Percentiles rank a stretch among this genome's conserved stretches.
Evolutionary conservation across 495 filamentous ascomycete species (phyloP).

Genomic region (Cudoniella acicularis): DNA sequence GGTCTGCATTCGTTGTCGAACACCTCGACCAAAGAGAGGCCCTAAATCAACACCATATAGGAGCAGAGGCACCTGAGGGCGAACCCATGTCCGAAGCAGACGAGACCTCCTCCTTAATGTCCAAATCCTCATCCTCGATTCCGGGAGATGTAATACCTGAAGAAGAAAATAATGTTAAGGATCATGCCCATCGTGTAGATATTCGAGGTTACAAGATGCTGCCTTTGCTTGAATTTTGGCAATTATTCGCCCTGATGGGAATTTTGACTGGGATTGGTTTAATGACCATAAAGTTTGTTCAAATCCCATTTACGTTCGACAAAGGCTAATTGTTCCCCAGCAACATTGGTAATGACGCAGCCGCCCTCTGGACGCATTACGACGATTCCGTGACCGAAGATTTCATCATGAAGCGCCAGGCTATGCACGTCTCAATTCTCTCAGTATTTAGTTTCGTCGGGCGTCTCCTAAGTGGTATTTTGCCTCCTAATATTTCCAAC

Average conservation of each 20-base stretch:
- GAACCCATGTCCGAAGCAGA: conserved; percentile 42
- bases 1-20: conserved; percentile 38
- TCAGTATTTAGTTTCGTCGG: conserved; percentile 82
- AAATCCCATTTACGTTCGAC: too few species aligned
- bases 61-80: conserved; percentile 24
- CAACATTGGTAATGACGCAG: conserved; percentile 93
- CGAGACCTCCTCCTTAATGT: conserved; percentile 81
- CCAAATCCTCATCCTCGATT: conserved; percentile 50
- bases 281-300: conserved; percentile 96
- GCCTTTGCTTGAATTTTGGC: conserved; percentile 79
- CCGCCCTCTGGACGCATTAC: conserved; percentile 73
- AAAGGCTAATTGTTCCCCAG: conserved; percentile 49
- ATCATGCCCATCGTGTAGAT: conserved; percentile 74
- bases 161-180: conserved; percentile 34
- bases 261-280: conserved; percentile 87
- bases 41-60: conserved; percentile 24
- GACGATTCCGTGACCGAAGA: conserved; percentile 67
- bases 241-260: conserved; percentile 79
- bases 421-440: conserved; percentile 89
- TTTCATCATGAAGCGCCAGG: conserved; percentile 79
- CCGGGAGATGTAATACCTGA: conserved; percentile 28
- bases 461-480: conserved; percentile 68
- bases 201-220: conserved; percentile 82
- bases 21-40: conserved; percentile 6
- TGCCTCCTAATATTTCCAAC: neutral